These are phyloP conservation scores for Quercus parvula DNA, from an alignment of 306 rosid species.

Conservation along the genomic window DNA sequence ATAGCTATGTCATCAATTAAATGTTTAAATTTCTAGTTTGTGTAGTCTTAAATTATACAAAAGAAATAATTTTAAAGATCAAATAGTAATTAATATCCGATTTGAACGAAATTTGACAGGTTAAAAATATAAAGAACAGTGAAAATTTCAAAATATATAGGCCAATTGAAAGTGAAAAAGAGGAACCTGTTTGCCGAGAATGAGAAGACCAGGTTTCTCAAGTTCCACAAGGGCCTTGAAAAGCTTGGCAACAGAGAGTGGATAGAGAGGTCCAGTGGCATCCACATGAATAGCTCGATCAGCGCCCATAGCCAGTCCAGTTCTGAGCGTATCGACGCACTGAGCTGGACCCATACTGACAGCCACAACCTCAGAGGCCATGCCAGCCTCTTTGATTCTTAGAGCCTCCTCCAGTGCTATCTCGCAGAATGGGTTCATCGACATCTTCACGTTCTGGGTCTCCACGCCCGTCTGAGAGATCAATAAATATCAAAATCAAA, in stretches of 20 bases:
- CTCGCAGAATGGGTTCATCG: conserved; percentile 98
- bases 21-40: too few relatives aligned
- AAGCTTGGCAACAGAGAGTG: conserved; percentile 78
- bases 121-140: too few relatives aligned
- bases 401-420: conserved; percentile 93
- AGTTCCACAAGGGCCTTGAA: conserved; percentile 65
- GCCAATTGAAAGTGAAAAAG: neutral
- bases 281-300: conserved; percentile 89
- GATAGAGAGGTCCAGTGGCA: conserved; percentile 39
- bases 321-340: conserved; percentile 71
- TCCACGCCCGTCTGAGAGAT: conserved; percentile 71
- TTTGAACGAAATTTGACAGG: too few relatives aligned
- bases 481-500: neutral
- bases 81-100: too few relatives aligned
- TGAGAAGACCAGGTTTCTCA: conserved; percentile 79
- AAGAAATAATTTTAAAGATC: too few relatives aligned
- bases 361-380: conserved; percentile 90
- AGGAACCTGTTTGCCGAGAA: conserved; percentile 85
- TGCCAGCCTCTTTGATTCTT: conserved; percentile 65
- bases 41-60: too few relatives aligned
- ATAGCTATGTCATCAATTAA: too few relatives aligned
- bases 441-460: conserved; percentile 97
- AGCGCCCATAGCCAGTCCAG: conserved; percentile 93
- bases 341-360: conserved; percentile 80
- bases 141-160: too few relatives aligned